phyloP scores from a whole-genome alignment of 495 filamentous ascomycete species.

The Parathielavia appendiculata region DNA sequence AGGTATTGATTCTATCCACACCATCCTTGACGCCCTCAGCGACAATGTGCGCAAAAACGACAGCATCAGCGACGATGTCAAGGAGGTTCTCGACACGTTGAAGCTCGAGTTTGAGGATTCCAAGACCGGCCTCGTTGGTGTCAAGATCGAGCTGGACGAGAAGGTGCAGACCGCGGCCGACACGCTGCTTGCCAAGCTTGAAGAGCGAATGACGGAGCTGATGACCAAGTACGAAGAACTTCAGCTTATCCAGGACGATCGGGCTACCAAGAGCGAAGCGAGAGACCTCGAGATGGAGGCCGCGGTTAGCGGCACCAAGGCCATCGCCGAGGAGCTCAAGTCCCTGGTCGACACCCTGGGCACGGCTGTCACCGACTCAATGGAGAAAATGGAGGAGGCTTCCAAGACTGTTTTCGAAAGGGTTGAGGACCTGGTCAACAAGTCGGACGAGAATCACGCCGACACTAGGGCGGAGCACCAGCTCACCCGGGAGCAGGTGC shows the following conservation, averaged over 20 bases:
- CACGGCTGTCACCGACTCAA: slow-evolving; percentile 70
- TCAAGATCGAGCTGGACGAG: slow-evolving; percentile 71
- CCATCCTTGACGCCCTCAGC: slow-evolving; percentile 57
- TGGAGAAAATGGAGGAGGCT: slow-evolving; percentile 77
- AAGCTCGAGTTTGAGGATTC: slow-evolving; percentile 77
- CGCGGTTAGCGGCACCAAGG: slow-evolving; percentile 64
- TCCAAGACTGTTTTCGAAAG: slow-evolving; percentile 76
- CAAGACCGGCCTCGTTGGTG: slow-evolving; percentile 59
- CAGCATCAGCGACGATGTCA: slow-evolving; percentile 56
- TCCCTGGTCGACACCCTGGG: slow-evolving; percentile 79
- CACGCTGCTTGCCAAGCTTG: slow-evolving; percentile 67
- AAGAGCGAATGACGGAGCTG: slow-evolving; percentile 71
- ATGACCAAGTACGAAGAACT: slow-evolving; percentile 79
- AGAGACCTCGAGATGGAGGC: slow-evolving; percentile 62
- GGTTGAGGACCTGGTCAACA: slow-evolving; percentile 68
- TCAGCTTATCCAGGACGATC: slow-evolving; percentile 62
- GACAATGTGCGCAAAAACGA: slow-evolving; percentile 54
- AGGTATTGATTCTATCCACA: slow-evolving; percentile 47
- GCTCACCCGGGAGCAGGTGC: slow-evolving; percentile 68
- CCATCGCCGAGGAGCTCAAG: slow-evolving; percentile 78
- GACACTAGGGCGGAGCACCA: slow-evolving; percentile 71
- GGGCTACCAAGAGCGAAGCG: slow-evolving; percentile 60
- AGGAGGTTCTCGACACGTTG: slow-evolving; percentile 73
- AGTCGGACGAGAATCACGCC: slow-evolving; percentile 69
- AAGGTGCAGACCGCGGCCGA: slow-evolving; percentile 65